Evolutionary conservation across 768 basidiomycete genomes (phyloP).

Genomic region (Xanthoconium stramineum): DNA sequence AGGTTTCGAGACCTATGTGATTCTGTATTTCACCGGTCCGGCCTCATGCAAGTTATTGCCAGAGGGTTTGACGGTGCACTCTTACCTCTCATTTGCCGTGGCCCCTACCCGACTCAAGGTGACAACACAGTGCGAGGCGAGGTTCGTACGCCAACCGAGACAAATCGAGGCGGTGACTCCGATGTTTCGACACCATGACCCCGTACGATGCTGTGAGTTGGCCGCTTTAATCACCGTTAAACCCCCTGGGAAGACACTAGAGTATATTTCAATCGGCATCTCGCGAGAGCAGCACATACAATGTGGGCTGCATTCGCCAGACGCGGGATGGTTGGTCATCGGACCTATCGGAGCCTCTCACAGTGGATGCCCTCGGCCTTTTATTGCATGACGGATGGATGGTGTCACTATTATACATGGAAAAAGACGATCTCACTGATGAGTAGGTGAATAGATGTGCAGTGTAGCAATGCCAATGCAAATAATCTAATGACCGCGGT

Average conservation of each 20-base stretch:
- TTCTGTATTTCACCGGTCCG: not conserved
- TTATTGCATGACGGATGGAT: slow-evolving; percentile 4
- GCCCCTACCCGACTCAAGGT: not conserved
- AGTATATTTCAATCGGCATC: not conserved
- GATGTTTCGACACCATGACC: not conserved
- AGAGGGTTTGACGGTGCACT: not conserved
- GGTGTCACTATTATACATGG: slow-evolving; percentile 24
- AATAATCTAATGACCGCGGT: slow-evolving; percentile 16
- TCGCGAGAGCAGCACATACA: not conserved
- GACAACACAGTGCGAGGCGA: slow-evolving; percentile 1
- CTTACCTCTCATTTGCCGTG: not conserved
- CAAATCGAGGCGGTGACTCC: not conserved
- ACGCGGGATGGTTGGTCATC: no score
- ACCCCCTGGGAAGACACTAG: not conserved
- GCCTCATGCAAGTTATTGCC: not conserved
- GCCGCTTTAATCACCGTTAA: slow-evolving; percentile 9
- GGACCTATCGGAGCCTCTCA: not conserved
- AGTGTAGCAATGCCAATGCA: slow-evolving; percentile 21
- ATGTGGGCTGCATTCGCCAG: not conserved
- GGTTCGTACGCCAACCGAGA: not conserved
- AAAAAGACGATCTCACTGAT: slow-evolving; percentile 15
- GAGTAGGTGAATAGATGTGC: slow-evolving; percentile 24
- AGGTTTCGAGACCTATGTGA: not conserved
- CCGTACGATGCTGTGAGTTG: not conserved
- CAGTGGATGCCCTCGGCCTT: not conserved